A percentile compares a stretch with the other conserved stretches of the same genome.
Evolutionary conservation across 139 green algal genomes (phyloP).

Genomic region (Chlamydomonas urium): DNA sequence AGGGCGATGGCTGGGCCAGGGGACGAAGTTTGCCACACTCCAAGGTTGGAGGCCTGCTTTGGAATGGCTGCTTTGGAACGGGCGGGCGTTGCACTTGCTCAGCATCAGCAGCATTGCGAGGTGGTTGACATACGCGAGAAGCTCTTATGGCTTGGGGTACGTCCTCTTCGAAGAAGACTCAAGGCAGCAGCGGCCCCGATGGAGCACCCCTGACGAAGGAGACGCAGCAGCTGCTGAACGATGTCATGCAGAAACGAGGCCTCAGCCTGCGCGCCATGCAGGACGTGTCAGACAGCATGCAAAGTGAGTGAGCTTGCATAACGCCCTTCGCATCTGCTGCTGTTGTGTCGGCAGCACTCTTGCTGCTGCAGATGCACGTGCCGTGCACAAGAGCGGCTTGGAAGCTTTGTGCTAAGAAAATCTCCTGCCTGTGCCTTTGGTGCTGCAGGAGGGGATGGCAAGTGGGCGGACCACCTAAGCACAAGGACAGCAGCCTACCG

Average conservation of each 20-base stretch:
- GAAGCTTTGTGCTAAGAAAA: background rate
- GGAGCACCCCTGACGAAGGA: slow-evolving; percentile 18
- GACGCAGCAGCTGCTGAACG: slow-evolving; percentile 4
- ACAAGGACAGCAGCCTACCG: slow-evolving; percentile 12
- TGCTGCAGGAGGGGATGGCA: slow-evolving; percentile 18
- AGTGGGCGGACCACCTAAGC: slow-evolving; percentile 28
- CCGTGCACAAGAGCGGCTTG: background rate
- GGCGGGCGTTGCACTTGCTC: too few relatives aligned
- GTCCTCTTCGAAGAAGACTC: too few relatives aligned
- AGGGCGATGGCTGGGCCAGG: too few relatives aligned
- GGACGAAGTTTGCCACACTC: too few relatives aligned
- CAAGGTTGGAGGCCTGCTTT: background rate
- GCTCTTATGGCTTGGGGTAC: too few relatives aligned
- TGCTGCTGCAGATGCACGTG: too few relatives aligned
- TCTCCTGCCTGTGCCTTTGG: background rate
- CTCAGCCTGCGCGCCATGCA: slow-evolving; percentile 21
- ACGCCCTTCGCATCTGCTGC: background rate
- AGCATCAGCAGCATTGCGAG: background rate
- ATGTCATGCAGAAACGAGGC: slow-evolving; percentile 23
- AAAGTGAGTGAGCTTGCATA: slow-evolving; percentile 15
- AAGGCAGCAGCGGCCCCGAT: too few relatives aligned
- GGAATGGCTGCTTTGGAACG: too few relatives aligned
- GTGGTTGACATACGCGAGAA: too few relatives aligned
- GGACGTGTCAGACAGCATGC: slow-evolving; percentile 21
- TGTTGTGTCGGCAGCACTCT: background rate